Evolutionary conservation across 305 asterid genomes (phyloP), one percentile per base, ranked within the genome.

Genomic region (Fraxinus platypoda): DNA sequence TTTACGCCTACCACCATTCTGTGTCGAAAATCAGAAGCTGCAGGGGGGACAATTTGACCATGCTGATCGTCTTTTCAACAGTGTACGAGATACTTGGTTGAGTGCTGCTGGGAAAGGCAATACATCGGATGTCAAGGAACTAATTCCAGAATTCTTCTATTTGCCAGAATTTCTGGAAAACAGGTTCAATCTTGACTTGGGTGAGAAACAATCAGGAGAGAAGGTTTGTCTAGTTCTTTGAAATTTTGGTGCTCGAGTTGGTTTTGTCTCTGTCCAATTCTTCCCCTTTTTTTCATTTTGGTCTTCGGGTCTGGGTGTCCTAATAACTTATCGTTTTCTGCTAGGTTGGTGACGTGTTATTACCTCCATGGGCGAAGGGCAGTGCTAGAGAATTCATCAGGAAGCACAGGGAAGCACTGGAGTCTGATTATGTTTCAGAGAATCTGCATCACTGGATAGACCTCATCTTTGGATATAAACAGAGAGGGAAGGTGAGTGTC

Each of bases 1-100:
- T 54, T 78, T 97, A 84, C 98, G 99, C 75, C 85, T 97, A 86
- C 98, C 99, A 54, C 98, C 99, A 78, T 97, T 95, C 83, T 95
- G 99, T 77, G 33, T 70, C 4, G 99, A 97, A 91, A 97, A 97
- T 89, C 98, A 91, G 89, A 94, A 93, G 88, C 91, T 97, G 85
- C 99, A 97, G 90, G 99, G 99, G 37, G 99, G 99, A 57, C 99
- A 97, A 81, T 97, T 97, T 86, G 99, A 97, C 86, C 99, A 97
- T 80, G 99, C 98, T 66, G 99, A 97, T 86, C 99, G 99, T 46
- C 98, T 97, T 80, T 97, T 97, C 90, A 97, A 97, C 86, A 93
- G 97, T 83, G 83, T 97, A 80, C 86, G 92, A 30, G 99, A 97
- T 84, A 97, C 99, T 12, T 97, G 99, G 99, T 83, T 75, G 85